Evolutionary conservation across 176 grass and related monocot species (phyloP), one percentile per base, ranked within the genome.

Genomic region (Ampelocalamus luodianensis): DNA sequence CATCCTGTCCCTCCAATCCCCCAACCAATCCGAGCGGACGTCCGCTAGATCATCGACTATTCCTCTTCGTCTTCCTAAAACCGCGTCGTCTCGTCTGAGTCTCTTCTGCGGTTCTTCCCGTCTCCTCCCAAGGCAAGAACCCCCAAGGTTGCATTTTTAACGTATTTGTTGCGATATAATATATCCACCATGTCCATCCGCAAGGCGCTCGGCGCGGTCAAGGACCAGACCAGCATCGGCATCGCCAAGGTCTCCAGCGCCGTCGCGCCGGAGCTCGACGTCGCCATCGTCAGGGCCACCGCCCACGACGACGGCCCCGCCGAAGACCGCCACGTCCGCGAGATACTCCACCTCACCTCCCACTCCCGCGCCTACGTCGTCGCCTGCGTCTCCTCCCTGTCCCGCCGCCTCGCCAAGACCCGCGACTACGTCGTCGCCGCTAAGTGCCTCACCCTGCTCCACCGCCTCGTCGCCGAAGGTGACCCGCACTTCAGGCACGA

Each of bases 161-260:
- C 44, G 8, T 23, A 43, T 61, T 55, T n/a, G 2, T n/a, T 23
- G 10, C 44, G 9, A 10, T n/a, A n/a, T n/a, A n/a, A n/a, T 2
- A 22, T 22, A 49, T 15, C 46, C 26, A 23, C 36, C 70, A 88
- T 85, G 86, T 88, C 86, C 49, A 94, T 95, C 78, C 90, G 96
- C 40, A 93, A 91, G 80, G 89, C 87, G 22, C 83, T 98, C 39
- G 96, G 96, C 65, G 79, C 93, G 3, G 83, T 98, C 9, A 98
- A 95, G 89, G 96, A 98, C 89, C 85, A 92, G 72, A 88, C 96
- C 0, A 93, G 61, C 77, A 98, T 98, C 74, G 72, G 96, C 68
- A 54, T 98, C 24, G 96, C 96, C 11, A 87, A 90, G 82, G 93
- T 98, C 7, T 68, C 92, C 10, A 76, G 80, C 72, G 72, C 74